These are phyloP conservation scores for Glomus cerebriforme DNA, from an alignment of 192 early-diverging fungal species.

Conservation along the genomic window DNA sequence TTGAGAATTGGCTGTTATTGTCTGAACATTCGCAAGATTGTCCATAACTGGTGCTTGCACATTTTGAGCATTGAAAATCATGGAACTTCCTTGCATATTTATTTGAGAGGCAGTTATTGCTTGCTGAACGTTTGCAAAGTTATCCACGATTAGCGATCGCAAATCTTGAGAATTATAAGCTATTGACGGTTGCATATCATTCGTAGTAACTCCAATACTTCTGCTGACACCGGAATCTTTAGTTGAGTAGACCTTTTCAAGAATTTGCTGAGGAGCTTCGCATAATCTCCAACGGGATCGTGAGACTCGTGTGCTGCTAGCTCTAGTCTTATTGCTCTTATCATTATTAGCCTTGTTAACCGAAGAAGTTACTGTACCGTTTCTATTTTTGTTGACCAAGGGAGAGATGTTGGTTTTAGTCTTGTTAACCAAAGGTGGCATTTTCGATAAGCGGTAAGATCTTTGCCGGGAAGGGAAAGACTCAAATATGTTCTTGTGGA, in stretches of 20 bases:
- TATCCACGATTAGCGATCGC: too few species aligned
- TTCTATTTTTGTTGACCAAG: background rate
- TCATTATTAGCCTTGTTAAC: background rate
- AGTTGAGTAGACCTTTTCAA: background rate
- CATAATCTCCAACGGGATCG: background rate
- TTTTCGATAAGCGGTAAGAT: background rate
- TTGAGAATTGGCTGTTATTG: too few species aligned
- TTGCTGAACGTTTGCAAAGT: too few species aligned
- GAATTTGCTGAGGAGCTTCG: background rate
- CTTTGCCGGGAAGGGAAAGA: too few species aligned
- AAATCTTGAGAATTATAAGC: too few species aligned
- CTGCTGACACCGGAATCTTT: background rate
- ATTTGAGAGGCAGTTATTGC: too few species aligned
- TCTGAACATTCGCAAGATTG: too few species aligned
- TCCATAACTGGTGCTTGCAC: too few species aligned
- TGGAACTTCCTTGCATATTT: too few species aligned
- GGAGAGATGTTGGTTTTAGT: background rate
- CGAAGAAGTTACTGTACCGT: background rate
- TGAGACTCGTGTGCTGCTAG: background rate
- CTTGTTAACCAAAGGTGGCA: background rate
- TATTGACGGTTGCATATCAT: background rate
- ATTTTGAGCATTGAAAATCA: too few species aligned
- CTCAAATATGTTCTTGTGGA: background rate
- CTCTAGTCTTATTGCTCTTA: background rate
- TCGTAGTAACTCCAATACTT: background rate